phyloP scores from a whole-genome alignment of 208 protist species.

The Acanthamoeba royreba region DNA sequence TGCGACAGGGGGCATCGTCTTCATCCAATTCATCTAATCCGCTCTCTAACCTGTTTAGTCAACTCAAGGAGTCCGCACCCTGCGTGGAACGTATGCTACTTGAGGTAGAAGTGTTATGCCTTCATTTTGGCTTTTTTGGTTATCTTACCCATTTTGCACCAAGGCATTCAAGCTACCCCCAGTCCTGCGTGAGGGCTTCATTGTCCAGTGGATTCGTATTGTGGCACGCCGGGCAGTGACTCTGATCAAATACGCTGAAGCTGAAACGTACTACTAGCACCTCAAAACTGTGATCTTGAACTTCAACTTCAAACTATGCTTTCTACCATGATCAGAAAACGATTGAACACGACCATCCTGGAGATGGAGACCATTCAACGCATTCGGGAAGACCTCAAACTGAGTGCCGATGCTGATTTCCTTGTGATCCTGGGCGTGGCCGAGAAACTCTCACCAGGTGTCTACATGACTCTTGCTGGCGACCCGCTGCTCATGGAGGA shows the following conservation, averaged over 20 bases:
- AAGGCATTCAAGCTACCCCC: background rate
- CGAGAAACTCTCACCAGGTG: conserved; percentile 45
- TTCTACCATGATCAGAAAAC: background rate
- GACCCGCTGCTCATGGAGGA: conserved; percentile 42
- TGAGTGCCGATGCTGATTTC: conserved; percentile 16
- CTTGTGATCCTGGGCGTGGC: conserved; percentile 30
- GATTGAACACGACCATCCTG: background rate
- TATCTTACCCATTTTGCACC: background rate
- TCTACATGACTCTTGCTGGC: background rate
- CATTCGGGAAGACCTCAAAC: conserved; percentile 35
- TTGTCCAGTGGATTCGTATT: conserved; percentile 12
- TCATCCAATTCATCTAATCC: background rate
- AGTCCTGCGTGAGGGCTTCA: background rate
- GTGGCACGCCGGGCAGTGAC: background rate
- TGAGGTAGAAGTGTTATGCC: background rate
- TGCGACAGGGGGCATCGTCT: background rate
- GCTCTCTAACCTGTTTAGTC: background rate
- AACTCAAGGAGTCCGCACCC: conserved; percentile 10
- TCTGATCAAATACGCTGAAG: conserved; percentile 36
- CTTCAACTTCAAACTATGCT: background rate
- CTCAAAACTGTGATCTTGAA: background rate
- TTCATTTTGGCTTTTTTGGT: background rate
- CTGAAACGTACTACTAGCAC: background rate
- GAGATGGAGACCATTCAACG: background rate
- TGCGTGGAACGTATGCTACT: background rate